These are phyloP conservation scores for Wickerhamomyces bovis DNA, from an alignment of 805 yeast genomes.

Conservation along the genomic window DNA sequence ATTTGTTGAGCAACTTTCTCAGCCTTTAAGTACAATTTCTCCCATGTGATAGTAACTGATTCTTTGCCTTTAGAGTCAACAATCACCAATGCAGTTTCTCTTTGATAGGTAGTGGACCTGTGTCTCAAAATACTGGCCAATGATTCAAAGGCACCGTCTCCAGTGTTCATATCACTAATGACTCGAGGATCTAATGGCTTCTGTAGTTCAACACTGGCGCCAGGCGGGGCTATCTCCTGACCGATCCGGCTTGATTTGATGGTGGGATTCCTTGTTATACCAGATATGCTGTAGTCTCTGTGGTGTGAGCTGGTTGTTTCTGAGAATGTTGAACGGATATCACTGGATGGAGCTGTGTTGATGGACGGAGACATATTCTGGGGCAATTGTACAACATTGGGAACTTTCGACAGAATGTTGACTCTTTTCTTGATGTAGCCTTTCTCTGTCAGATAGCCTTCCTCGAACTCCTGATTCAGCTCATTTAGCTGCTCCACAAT, in stretches of 20 bases:
- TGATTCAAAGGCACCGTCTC: slow-evolving; percentile 45
- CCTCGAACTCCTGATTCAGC: slow-evolving; percentile 47
- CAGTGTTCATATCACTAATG: slow-evolving; percentile 28
- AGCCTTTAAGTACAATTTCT: slow-evolving; percentile 72
- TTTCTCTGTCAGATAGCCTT: slow-evolving; percentile 68
- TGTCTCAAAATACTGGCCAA: slow-evolving; percentile 68
- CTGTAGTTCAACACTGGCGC: slow-evolving; percentile 19
- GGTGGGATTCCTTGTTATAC: slow-evolving; percentile 24
- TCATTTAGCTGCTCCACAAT: slow-evolving; percentile 28
- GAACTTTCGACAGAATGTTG: slow-evolving; percentile 25
- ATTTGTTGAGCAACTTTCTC: slow-evolving; percentile 86
- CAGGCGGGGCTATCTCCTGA: slow-evolving; percentile 28
- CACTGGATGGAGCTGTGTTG: slow-evolving; percentile 1
- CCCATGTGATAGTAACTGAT: slow-evolving; percentile 75
- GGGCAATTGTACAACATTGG: slow-evolving; percentile 6
- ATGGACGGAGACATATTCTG: slow-evolving; percentile 2
- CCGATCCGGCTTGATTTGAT: slow-evolving; percentile 22
- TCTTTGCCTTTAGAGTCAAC: slow-evolving; percentile 83
- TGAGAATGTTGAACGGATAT: not conserved
- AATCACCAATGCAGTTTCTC: slow-evolving; percentile 65
- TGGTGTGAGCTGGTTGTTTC: slow-evolving; percentile 12
- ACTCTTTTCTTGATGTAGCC: slow-evolving; percentile 61
- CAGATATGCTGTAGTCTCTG: slow-evolving; percentile 22
- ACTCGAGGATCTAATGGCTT: slow-evolving; percentile 59
- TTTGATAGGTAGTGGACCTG: slow-evolving; percentile 59